Evolutionary conservation across 352 stramenopile genomes (phyloP).

Genomic region (Phytophthora rubi): DNA sequence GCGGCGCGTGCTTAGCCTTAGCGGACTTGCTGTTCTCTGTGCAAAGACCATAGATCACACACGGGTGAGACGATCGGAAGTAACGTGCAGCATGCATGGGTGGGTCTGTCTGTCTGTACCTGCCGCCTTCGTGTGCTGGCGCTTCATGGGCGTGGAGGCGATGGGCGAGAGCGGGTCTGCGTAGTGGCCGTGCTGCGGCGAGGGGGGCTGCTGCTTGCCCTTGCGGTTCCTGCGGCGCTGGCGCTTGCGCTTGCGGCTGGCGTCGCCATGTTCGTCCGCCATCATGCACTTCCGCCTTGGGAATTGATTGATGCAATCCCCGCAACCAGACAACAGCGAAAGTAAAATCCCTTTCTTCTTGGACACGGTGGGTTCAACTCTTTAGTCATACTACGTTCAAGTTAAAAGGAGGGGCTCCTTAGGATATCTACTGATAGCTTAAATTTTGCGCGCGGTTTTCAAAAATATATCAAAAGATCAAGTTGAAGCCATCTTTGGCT

Average conservation of each 20-base stretch:
- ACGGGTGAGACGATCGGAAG: neutral
- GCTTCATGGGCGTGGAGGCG: slow-evolving; percentile 85
- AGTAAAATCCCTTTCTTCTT: slow-evolving; percentile 8
- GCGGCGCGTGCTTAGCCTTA: slow-evolving; percentile 47
- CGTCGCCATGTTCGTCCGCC: slow-evolving; percentile 20
- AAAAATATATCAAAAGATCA: slow-evolving; percentile 16
- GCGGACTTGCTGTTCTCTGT: slow-evolving; percentile 56
- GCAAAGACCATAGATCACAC: neutral
- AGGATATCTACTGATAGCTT: neutral
- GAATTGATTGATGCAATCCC: slow-evolving; percentile 18
- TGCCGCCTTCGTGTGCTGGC: slow-evolving; percentile 55
- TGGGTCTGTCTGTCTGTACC: slow-evolving; percentile 21
- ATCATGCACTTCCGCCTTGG: slow-evolving; percentile 16
- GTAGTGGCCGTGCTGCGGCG: slow-evolving; percentile 60
- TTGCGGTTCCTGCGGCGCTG: slow-evolving; percentile 41
- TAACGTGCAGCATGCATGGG: no score
- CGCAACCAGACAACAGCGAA: slow-evolving; percentile 27
- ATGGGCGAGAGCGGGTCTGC: slow-evolving; percentile 83
- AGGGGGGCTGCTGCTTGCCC: slow-evolving; percentile 21
- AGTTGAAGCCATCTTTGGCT: slow-evolving; percentile 31
- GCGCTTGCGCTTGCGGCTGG: slow-evolving; percentile 42
- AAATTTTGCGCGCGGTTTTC: slow-evolving; percentile 24
- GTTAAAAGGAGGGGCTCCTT: neutral
- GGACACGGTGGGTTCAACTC: neutral
- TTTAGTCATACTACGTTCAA: neutral